Conservation (phyloP, 129 eudicot species). For the Flaveria robusta region DNA sequence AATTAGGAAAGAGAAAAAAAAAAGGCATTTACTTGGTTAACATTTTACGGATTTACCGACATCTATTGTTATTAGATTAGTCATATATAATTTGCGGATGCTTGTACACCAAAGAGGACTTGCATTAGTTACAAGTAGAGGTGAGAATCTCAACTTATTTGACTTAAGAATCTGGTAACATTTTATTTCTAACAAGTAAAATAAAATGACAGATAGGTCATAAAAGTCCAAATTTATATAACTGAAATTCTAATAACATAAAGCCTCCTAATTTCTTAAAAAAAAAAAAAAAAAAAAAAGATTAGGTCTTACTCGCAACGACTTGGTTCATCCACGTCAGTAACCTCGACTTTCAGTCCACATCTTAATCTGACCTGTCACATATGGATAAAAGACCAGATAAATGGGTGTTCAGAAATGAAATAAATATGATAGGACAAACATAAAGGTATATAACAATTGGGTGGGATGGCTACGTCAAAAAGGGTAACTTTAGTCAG, state of each 20-base stretch:
- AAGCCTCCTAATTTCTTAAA: neutral
- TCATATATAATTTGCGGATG: neutral
- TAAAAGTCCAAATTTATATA: neutral
- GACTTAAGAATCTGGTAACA: neutral
- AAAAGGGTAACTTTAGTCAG: neutral
- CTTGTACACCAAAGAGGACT: neutral
- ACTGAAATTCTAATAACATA: neutral
- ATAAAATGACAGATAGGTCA: neutral
- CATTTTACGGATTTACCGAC: neutral
- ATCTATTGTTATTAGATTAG: neutral
- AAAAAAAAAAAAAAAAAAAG: neutral
- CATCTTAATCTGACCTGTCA: conserved; percentile 80
- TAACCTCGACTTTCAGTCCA: conserved; percentile 73
- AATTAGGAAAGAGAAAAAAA: neutral
- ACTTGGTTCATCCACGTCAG: conserved; percentile 93
- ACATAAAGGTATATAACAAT: neutral
- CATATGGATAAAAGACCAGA: conserved; percentile 8
- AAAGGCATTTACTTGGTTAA: neutral
- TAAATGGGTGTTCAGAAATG: conserved; percentile 19
- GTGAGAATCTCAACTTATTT: neutral
- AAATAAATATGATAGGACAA: conserved; percentile 4
- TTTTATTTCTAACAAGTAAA: conserved; percentile 1
- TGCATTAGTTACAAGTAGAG: neutral
- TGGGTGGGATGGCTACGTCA: neutral
- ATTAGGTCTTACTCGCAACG: conserved; percentile 86